phyloP scores from a whole-genome alignment of 2,329 filamentous ascomycete genomes.

The Byssoonygena ceratinophila region DNA sequence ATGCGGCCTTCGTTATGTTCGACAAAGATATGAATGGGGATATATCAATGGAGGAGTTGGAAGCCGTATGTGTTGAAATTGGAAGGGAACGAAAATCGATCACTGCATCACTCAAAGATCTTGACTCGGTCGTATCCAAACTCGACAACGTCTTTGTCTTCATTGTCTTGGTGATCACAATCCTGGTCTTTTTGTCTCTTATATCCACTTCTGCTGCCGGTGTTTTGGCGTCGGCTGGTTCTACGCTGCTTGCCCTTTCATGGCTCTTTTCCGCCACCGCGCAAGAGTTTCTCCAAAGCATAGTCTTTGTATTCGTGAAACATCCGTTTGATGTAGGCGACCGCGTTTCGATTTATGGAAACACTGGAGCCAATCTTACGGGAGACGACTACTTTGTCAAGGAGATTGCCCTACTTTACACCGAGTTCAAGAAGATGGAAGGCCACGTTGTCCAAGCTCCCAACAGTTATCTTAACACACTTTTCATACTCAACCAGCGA shows the following conservation, averaged over 20 bases:
- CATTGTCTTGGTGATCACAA: constrained; percentile 66
- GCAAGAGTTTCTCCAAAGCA: constrained; percentile 83
- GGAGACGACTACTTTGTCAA: constrained; percentile 96
- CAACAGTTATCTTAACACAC: constrained; percentile 81
- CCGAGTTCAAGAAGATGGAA: constrained; percentile 98
- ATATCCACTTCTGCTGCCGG: constrained; percentile 84
- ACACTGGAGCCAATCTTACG: constrained; percentile 63
- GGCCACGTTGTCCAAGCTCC: constrained; percentile 92
- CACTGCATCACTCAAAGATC: constrained; percentile 83
- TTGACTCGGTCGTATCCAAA: constrained; percentile 86
- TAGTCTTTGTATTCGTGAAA: constrained; percentile 86
- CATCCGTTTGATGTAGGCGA: constrained; percentile 96
- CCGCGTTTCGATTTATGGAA: constrained; percentile 82
- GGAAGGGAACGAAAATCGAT: constrained; percentile 92
- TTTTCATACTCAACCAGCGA: constrained; percentile 92
- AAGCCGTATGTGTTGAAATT: constrained; percentile 87
- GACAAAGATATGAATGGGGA: constrained; percentile 96
- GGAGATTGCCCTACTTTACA: constrained; percentile 84
- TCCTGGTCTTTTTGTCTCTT: constrained; percentile 79
- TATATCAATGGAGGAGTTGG: constrained; percentile 88
- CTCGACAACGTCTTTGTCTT: constrained; percentile 83
- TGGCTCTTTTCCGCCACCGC: constrained; percentile 91
- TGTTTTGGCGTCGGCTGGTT: constrained; percentile 80
- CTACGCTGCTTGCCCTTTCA: constrained; percentile 73
- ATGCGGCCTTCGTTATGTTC: constrained; percentile 82